Conservation (phyloP, 2,329 filamentous ascomycete species). For the Cryphonectria carpinicola region DNA sequence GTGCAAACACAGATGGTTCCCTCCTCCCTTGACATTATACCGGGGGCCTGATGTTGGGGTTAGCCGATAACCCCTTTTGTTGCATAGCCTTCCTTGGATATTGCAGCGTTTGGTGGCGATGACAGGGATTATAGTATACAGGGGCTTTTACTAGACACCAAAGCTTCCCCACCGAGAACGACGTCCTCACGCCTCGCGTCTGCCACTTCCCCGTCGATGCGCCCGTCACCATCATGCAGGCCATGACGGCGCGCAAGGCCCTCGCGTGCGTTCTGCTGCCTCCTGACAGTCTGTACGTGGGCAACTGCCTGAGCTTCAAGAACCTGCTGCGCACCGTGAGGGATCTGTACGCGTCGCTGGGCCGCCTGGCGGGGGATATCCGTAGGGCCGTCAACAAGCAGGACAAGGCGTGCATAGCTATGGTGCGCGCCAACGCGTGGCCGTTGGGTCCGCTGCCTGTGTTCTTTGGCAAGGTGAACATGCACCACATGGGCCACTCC, state of each 20-base stretch:
- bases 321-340: slow-evolving; percentile 25
- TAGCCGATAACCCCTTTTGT: slow-evolving; percentile 19
- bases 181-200: slow-evolving; percentile 41
- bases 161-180: slow-evolving; percentile 42
- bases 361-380: slow-evolving; percentile 35
- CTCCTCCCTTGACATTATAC: background rate
- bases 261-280: slow-evolving; percentile 35
- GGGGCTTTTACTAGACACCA: background rate
- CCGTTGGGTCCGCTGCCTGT: slow-evolving; percentile 32
- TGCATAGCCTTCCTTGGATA: slow-evolving; percentile 11
- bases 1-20: background rate
- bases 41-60: slow-evolving; percentile 13
- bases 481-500: slow-evolving; percentile 20
- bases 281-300: slow-evolving; percentile 33
- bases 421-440: slow-evolving; percentile 32
- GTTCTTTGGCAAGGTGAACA: slow-evolving; percentile 38
- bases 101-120: background rate
- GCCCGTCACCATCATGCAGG: slow-evolving; percentile 32
- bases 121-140: slow-evolving; percentile 22
- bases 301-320: slow-evolving; percentile 38
- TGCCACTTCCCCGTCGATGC: slow-evolving; percentile 32
- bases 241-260: slow-evolving; percentile 29
- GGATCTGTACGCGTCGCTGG: slow-evolving; percentile 37
- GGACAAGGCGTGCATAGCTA: slow-evolving; percentile 40
- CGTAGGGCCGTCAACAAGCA: slow-evolving; percentile 38